These are phyloP conservation scores for Rhodotorula mucilaginosa DNA, from an alignment of 1,284 basidiomycete species.

Conservation along the genomic window DNA sequence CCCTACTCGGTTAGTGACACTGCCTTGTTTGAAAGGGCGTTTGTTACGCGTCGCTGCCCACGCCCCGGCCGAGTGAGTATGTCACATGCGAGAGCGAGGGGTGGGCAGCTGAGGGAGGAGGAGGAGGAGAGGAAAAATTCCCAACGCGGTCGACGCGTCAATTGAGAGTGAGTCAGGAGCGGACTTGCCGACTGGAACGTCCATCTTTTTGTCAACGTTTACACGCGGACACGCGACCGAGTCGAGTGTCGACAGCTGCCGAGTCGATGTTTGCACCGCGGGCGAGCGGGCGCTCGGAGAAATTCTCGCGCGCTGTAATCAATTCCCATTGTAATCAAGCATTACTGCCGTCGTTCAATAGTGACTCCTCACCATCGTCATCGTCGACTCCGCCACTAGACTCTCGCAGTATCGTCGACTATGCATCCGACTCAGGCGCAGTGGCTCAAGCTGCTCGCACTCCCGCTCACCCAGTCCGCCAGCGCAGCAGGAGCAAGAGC, in stretches of 20 bases:
- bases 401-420: not conserved
- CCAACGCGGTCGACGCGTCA: not conserved
- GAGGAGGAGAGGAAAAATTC: not conserved
- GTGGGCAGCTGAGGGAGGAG: not conserved
- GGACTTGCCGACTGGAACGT: constrained; percentile 1
- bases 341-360: too few relatives aligned
- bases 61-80: too few relatives aligned
- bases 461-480: constrained; percentile 25
- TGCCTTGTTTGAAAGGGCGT: too few relatives aligned
- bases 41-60: too few relatives aligned
- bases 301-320: too few relatives aligned
- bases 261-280: too few relatives aligned
- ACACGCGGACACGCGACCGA: not conserved
- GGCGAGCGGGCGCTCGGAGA: too few relatives aligned
- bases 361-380: too few relatives aligned
- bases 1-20: too few relatives aligned
- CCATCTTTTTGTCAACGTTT: not conserved
- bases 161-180: too few relatives aligned
- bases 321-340: too few relatives aligned
- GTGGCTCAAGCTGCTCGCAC: constrained; percentile 30
- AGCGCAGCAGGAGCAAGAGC: not conserved
- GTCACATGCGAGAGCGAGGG: not conserved
- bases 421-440: constrained; percentile 10
- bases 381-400: not conserved
- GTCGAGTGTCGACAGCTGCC: too few relatives aligned